Conservation (phyloP, 2,329 filamentous ascomycete genomes). For the Hawksworthiomyces lignivorus region DNA sequence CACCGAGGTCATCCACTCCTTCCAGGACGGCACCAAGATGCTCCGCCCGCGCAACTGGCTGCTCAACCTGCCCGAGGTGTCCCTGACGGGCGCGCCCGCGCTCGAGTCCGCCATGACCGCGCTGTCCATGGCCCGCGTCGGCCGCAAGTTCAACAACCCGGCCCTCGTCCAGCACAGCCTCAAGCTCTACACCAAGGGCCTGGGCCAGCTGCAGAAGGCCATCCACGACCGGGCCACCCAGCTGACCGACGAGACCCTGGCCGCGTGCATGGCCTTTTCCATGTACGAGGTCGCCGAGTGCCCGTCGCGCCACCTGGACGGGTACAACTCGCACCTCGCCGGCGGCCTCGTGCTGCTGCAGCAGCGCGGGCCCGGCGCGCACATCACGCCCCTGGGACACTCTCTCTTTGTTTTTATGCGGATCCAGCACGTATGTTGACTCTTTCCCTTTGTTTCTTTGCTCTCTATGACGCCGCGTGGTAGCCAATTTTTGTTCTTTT, state of each 20-base stretch:
- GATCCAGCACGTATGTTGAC: slow-evolving; percentile 14
- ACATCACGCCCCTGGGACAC: slow-evolving; percentile 14
- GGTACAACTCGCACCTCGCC: slow-evolving; percentile 15
- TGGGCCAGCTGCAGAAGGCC: slow-evolving; percentile 12
- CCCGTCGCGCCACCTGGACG: slow-evolving; percentile 9
- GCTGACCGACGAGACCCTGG: slow-evolving; percentile 14
- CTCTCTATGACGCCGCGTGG: too few relatives aligned
- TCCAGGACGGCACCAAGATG: too few relatives aligned
- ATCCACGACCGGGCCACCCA: slow-evolving; percentile 7
- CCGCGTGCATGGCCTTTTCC: slow-evolving; percentile 15
- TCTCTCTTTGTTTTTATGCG: slow-evolving; percentile 15
- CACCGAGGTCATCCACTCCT: slow-evolving; percentile 2
- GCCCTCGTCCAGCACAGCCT: slow-evolving; percentile 14
- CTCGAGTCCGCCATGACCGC: slow-evolving; percentile 12
- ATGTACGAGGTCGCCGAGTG: slow-evolving; percentile 19
- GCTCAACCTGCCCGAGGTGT: slow-evolving; percentile 7
- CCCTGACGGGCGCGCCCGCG: slow-evolving; percentile 5
- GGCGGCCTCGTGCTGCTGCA: slow-evolving; percentile 16
- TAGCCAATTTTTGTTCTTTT: too few relatives aligned
- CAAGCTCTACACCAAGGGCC: slow-evolving; percentile 11
- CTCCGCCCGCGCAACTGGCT: slow-evolving; percentile 13
- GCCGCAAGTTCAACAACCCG: slow-evolving; percentile 5
- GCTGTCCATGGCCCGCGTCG: slow-evolving; percentile 13
- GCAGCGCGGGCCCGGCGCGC: slow-evolving; percentile 15
- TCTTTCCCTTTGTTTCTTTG: background rate